Conservation (phyloP, 2,329 filamentous ascomycete species). For the Pestalotiopsis sp. region DNA sequence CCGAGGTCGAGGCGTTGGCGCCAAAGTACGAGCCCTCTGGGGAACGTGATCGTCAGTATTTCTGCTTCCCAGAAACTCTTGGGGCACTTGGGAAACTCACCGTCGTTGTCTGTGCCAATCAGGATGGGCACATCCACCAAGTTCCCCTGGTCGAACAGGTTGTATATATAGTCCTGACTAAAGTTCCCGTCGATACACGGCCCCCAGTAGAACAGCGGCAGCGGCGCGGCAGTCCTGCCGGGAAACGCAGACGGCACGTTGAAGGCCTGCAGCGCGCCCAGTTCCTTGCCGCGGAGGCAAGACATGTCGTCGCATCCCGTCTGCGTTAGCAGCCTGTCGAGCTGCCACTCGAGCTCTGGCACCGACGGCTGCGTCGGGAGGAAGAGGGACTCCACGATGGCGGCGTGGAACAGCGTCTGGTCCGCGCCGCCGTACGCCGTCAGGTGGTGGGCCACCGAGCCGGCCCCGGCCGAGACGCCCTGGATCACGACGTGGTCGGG, state of each 20-base stretch:
- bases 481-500: constrained; percentile 60
- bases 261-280: constrained; percentile 36
- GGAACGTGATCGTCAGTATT: neutral
- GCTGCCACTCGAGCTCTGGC: constrained; percentile 48
- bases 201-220: constrained; percentile 50
- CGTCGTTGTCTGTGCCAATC: constrained; percentile 44
- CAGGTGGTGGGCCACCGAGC: constrained; percentile 55
- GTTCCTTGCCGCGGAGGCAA: constrained; percentile 41
- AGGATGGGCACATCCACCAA: constrained; percentile 46
- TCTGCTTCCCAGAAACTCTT: too few relatives aligned
- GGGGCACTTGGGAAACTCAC: constrained; percentile 27
- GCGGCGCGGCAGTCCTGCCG: constrained; percentile 28
- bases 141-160: constrained; percentile 37
- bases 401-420: constrained; percentile 46
- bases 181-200: constrained; percentile 50
- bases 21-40: constrained; percentile 49
- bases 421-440: constrained; percentile 43
- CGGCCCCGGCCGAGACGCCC: constrained; percentile 61
- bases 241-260: constrained; percentile 43
- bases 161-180: constrained; percentile 41
- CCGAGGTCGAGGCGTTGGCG: constrained; percentile 33
- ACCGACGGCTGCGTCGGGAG: constrained; percentile 48
- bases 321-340: constrained; percentile 35
- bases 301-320: constrained; percentile 38
- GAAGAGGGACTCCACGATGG: constrained; percentile 48